Base-by-base conservation (phyloP, 306 rosid genomes). In the Acacia confusa region DNA sequence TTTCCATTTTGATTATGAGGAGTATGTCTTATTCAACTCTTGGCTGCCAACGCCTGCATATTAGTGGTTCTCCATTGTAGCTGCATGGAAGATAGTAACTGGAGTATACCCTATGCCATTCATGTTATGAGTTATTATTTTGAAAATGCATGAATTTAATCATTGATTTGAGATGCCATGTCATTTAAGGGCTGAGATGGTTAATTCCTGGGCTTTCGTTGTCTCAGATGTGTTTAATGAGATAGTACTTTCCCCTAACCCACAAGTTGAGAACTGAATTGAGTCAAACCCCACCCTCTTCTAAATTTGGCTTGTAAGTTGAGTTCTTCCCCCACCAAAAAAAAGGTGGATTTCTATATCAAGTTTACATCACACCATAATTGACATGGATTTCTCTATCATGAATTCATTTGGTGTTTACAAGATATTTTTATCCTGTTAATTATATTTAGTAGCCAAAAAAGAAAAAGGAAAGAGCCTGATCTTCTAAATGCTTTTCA, bases 151-250 rank as follows among this genome's bases (percentile, higher is more conserved):
- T 70, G 57, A 24, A 38, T 41, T 43, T 70, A 24, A 0, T 41
- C 28, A 70, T 22, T 70, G 50, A 16, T 70, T 70, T n/a, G 38
- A 24, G 55, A 70, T 14, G 20, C 27, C 34, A 24, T 43, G 36
- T 24, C 9, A 24, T 44, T 70, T 43, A 24, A 43, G 13, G 22
- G 36, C 20, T 70, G 57, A 70, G 36, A 43, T 70, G 57, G 75
- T 44, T 44, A 4, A 44, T 70, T 66, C 66, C 74, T 66, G n/a
- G 28, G 44, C 14, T 70, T 64, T 44, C 14, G 66, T 78, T 68
- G 69, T 69, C 77, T 70, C 1, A 32, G 72, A 74, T n/a, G 58
- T 40, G 57, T 82, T 52, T 82, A 72, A 70, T 82, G 67, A 63
- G 76, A 34, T 36, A 45, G 70, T 20, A 55, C 40, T 66, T 75